Base-by-base conservation (phyloP, 345 rosid species). In the Citrus glauca region DNA sequence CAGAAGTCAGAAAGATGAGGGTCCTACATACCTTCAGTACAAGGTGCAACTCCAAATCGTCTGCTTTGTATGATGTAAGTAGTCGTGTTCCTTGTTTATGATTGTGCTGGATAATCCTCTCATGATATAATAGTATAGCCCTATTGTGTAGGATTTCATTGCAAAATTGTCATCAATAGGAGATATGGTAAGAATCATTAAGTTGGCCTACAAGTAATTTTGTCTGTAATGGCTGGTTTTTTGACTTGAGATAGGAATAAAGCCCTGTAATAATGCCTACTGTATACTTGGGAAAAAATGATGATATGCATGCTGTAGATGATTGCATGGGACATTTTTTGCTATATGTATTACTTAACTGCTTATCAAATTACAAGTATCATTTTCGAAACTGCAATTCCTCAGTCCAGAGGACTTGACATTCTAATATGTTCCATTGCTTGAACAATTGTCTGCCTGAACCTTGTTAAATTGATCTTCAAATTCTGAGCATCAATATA, bases 1-100 rank as follows among this genome's bases (percentile, higher is more conserved):
- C 88, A 92, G 97, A 50, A 78, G 79, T 30, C 87, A 86, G 82
- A 87, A 87, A 77, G 90, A 90, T 28, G 79, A 55, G 37, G 88
- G 92, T 9, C 89, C 80, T 45, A 37, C 86, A 87, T 81, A 94
- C 83, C 72, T 76, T 79, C 78, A 82, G 88, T 62, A 69, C 86
- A 48, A 85, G 84, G 4, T 35, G 25, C 27, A 10, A 35, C 27
- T 0, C 72, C 17, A 11, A 71, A 86, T 22, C 85, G 86, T 28
- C 67, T 74, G 16, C 65, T 87, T 20, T 73, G 25, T 48, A 88
- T 84, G 61, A 71, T 20, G 40, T 19, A 32, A 32, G 68, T 32
- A 32, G 68, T 19, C 6, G 13, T 32, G 24, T 32, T 65, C 40
- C 9, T 65, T 32, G 24, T 33, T 65, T 65, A 65, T 8, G 69